These are phyloP conservation scores for Euphorbia lathyris DNA, from an alignment of 345 rosid genomes.

Conservation along the genomic window DNA sequence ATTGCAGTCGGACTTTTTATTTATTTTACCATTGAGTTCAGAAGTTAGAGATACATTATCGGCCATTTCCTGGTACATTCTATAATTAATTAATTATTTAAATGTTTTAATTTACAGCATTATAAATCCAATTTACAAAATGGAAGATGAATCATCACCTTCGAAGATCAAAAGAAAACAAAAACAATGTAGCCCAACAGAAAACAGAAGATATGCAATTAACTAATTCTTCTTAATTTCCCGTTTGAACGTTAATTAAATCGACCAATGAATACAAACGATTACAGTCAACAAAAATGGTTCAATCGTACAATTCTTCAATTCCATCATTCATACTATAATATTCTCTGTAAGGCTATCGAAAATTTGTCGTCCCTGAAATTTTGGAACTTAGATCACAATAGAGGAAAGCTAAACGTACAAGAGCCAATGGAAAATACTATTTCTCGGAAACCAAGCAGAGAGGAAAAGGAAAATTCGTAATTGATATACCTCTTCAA, in stretches of 20 bases:
- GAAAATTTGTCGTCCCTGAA: background rate
- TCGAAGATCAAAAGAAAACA: background rate
- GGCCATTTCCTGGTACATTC: background rate
- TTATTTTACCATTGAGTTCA: background rate
- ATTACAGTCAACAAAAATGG: background rate
- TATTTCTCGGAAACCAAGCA: constrained; percentile 18
- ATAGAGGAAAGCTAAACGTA: background rate
- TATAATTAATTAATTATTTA: background rate
- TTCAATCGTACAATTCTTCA: background rate
- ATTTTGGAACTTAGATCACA: background rate
- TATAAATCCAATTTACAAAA: background rate
- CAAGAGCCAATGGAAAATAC: background rate
- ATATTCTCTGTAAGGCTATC: background rate
- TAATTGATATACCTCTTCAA: constrained; percentile 51
- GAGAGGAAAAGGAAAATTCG: background rate
- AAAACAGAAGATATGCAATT: background rate
- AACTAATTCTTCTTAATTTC: background rate
- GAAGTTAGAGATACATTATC: background rate
- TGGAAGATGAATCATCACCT: background rate
- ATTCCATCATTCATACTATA: background rate
- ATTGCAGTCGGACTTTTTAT: too few species aligned
- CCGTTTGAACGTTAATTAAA: background rate
- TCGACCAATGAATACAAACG: background rate
- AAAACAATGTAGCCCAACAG: background rate
- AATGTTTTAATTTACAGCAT: background rate